These are phyloP conservation scores for Spathaspora boniae DNA, from an alignment of 805 yeast species.

Conservation along the genomic window DNA sequence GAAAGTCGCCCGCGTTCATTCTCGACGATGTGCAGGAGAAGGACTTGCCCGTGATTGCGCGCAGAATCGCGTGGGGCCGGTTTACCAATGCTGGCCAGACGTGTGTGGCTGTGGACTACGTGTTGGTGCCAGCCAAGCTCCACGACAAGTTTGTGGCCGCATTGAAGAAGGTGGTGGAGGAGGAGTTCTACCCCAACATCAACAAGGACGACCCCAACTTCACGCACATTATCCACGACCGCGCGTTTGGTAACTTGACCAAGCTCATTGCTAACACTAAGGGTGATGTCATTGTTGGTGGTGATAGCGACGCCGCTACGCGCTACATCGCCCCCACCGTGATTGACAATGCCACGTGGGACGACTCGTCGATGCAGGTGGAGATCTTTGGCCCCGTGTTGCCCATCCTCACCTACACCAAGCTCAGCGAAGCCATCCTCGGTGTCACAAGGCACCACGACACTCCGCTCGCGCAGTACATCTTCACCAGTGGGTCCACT, in stretches of 20 bases:
- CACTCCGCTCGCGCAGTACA: conserved; percentile 77
- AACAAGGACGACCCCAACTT: conserved; percentile 17
- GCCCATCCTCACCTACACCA: conserved; percentile 60
- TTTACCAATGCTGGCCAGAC: conserved; percentile 84
- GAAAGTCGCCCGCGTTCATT: conserved; percentile 82
- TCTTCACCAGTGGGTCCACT: conserved; percentile 49
- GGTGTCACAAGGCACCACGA: conserved; percentile 50
- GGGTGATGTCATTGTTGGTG: conserved; percentile 52
- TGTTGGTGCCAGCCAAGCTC: conserved; percentile 57
- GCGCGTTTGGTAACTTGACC: conserved; percentile 48
- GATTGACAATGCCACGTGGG: conserved; percentile 55
- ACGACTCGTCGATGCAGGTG: conserved; percentile 67
- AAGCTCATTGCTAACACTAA: conserved; percentile 43
- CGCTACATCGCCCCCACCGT: conserved; percentile 71
- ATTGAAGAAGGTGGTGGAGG: conserved; percentile 35
- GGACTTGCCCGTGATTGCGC: conserved; percentile 43
- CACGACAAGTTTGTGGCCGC: conserved; percentile 49
- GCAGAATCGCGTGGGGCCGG: conserved; percentile 74
- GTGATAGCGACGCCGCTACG: conserved; percentile 34
- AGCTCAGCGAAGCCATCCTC: conserved; percentile 44
- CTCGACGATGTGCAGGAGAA: conserved; percentile 44
- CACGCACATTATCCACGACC: conserved; percentile 59
- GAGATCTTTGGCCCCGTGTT: conserved; percentile 86
- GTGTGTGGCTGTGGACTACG: conserved; percentile 85
- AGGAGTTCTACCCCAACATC: conserved; percentile 41